Evolutionary conservation across 352 stramenopile genomes (phyloP).

Genomic region (Phytophthora gonapodyides): DNA sequence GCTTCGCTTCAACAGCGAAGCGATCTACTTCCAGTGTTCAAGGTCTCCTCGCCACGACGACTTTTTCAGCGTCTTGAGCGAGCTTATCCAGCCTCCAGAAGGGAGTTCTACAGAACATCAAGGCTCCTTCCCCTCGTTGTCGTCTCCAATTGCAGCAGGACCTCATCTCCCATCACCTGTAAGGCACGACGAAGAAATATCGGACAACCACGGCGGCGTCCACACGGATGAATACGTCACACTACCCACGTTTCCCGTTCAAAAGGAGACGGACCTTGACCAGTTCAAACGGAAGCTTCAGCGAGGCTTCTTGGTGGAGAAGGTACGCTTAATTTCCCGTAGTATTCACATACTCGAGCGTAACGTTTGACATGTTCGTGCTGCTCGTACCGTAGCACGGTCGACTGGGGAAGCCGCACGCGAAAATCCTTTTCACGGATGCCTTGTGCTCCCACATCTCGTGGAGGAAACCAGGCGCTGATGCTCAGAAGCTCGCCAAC

Average conservation of each 20-base stretch:
- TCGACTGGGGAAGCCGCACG: conserved; percentile 42
- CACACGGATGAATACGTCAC: neutral
- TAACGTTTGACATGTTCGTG: neutral
- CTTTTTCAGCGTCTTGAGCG: conserved; percentile 24
- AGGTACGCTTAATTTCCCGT: conserved; percentile 28
- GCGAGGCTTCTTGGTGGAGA: conserved; percentile 47
- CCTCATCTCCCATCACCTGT: neutral
- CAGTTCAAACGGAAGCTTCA: conserved; percentile 49
- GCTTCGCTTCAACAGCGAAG: conserved; percentile 20
- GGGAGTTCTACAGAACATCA: neutral
- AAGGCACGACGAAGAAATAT: neutral
- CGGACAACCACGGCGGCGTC: neutral
- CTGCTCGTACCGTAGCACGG: conserved; percentile 34
- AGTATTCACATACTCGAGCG: neutral
- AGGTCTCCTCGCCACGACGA: conserved; percentile 16
- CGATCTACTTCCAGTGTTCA: conserved; percentile 21
- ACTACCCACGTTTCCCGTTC: conserved; percentile 3
- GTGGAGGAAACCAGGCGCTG: conserved; percentile 38
- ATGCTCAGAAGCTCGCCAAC: conserved; percentile 10
- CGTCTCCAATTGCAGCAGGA: conserved; percentile 3
- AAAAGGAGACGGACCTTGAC: conserved; percentile 25
- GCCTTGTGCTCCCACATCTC: conserved; percentile 38
- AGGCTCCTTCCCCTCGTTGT: conserved; percentile 8
- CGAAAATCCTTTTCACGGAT: conserved; percentile 44
- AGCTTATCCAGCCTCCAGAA: conserved; percentile 12